Evolutionary conservation across 768 basidiomycete species (phyloP), one percentile per base, ranked within the genome.

Genomic region (Agaricus subrufescens): DNA sequence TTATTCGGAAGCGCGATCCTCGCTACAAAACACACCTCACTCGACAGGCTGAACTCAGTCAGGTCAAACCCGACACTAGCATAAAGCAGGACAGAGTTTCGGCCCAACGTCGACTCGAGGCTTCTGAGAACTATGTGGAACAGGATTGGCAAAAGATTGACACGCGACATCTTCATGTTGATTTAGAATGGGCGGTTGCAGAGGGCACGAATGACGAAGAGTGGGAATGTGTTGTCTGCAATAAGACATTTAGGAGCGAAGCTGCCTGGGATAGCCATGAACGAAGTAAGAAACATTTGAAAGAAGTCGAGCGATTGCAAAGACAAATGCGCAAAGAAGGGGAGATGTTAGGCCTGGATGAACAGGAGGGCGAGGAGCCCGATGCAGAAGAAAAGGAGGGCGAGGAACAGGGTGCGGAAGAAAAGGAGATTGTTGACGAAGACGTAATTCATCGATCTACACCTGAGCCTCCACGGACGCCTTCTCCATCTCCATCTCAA

Each of bases 201-300:
- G 89, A 87, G 66, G 85, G 83, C 5, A 83, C 82, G 29, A 81
- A 86, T 56, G 71, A 80, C 4, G 89, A 93, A 63, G 89, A 90
- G 65, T 94, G 89, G 86, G 94, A 96, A 67, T 99, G 97, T 64
- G 87, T 98, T n/a, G 95, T 86, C 7, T 99, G 97, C 64, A 77
- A 81, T 29, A 98, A 97, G 74, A 78, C 80, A 0, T 98, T 98
- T 67, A 75, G 87, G 64, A 94, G 87, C 60, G 94, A 98, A 63
- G 91, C 92, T 0, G 91, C 94, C 4, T 99, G 95, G 95, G 78
- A 86, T 62, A 98, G 94, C 67, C 97, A 98, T 60, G 97, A 98
- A 69, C 78, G 94, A 61, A 97, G 94, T 69, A 89, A 89, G 71
- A 97, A 94, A 69, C 97, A 99, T 64, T 66, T 90, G 66, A 91